Base-by-base conservation (phyloP, 1,284 basidiomycete genomes). In the Psilocybe mexicana region DNA sequence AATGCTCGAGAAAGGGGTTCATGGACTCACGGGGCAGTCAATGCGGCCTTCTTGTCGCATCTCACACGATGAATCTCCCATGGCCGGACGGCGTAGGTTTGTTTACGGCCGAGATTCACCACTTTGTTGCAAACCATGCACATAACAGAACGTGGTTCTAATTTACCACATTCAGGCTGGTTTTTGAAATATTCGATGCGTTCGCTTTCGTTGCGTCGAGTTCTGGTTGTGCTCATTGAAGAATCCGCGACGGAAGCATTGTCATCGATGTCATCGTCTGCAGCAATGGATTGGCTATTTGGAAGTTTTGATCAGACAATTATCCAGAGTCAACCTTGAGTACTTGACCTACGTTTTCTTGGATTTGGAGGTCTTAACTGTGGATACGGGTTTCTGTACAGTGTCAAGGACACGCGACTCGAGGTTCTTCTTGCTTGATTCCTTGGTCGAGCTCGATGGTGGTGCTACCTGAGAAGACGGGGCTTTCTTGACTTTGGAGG, bases 161-260 rank as follows among this genome's bases (percentile, higher is more conserved):
- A 68, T 18, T 76, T 75, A 33, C 77, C 76, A 57, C 84, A 85
- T 51, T 82, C 76, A 7, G 82, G 73, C 61, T 87, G 81, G 58
- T 83, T 81, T 57, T 79, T 78, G 68, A 85, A 83, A 68, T 83
- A 85, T 65, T 84, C 78, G 44, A 83, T 77, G 43, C 86, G 81
- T 63, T 87, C 83, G 2, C 73, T 70, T 70, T 86, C 85, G 18
- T 76, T 81, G 57, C 84, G 82, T 30, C 83, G 79, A 36, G 79
- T 76, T 51, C 70, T 71, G 43, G 63, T 68, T 26, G 65, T 67
- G 57, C 74, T 75, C 35, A 74, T 70, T 7, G 73, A 74, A 2
- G 80, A 82, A 54, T 80, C 80, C 2, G 79, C 74, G 28, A 83
- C 70, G 5, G 83, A 83, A 5, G 68, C 72, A 52, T 70, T 68